Percentiles rank a stretch among this genome's conserved stretches.
phyloP scores from a whole-genome alignment of 208 protist species.

The Crithidia brevicula region DNA sequence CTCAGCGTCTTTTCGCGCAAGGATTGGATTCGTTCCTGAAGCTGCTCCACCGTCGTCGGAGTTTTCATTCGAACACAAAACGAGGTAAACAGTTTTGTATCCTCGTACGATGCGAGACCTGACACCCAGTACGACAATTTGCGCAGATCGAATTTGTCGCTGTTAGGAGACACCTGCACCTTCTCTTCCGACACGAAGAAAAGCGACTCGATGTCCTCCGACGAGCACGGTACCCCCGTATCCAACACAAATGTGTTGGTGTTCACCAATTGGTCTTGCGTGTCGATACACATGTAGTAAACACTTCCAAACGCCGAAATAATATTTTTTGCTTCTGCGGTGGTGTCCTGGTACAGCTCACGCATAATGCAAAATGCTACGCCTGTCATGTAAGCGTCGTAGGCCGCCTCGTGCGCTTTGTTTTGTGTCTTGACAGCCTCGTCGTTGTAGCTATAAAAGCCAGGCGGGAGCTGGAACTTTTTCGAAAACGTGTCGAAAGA shows the following conservation, averaged over 20 bases:
- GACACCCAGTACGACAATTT: slow-evolving; percentile 23
- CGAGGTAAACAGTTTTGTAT: background rate
- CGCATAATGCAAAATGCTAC: slow-evolving; percentile 42
- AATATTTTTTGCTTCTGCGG: slow-evolving; percentile 38
- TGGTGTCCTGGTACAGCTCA: slow-evolving; percentile 15
- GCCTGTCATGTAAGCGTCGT: slow-evolving; percentile 85
- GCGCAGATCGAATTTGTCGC: slow-evolving; percentile 13
- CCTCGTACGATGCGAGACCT: background rate
- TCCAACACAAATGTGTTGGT: slow-evolving; percentile 29
- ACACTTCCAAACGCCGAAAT: slow-evolving; percentile 57
- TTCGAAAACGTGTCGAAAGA: slow-evolving; percentile 7
- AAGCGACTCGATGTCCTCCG: slow-evolving; percentile 26
- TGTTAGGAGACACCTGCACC: background rate
- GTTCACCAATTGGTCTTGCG: slow-evolving; percentile 11
- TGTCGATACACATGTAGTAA: slow-evolving; percentile 32
- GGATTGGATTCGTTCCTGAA: slow-evolving; percentile 8
- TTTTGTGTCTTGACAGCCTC: slow-evolving; percentile 10
- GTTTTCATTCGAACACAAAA: slow-evolving; percentile 28
- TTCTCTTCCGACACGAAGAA: slow-evolving; percentile 27
- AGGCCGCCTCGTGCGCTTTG: slow-evolving; percentile 72
- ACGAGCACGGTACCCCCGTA: background rate
- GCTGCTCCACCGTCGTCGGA: background rate
- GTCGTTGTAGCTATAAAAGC: slow-evolving; percentile 65
- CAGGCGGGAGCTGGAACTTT: slow-evolving; percentile 42
- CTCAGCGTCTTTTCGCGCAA: slow-evolving; percentile 7